Conservation (phyloP, 2,329 filamentous ascomycete genomes). For the Verticillium alfalfae region DNA sequence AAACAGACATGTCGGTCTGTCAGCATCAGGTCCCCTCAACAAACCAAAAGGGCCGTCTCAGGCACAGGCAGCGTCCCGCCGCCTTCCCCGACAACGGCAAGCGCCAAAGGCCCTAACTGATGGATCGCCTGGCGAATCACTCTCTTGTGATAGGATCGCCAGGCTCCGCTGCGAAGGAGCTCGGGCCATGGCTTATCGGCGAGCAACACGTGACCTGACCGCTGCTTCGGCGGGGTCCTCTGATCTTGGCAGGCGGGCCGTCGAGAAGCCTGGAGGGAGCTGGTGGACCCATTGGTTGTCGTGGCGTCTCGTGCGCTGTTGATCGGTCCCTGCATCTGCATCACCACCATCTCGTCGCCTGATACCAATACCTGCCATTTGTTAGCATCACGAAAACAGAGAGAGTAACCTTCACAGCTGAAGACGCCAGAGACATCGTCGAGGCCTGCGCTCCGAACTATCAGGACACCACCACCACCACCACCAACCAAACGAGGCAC, state of each 20-base stretch:
- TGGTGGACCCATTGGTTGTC: neutral
- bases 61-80: neutral
- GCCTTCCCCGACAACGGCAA: neutral
- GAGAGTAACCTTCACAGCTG: neutral
- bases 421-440: neutral
- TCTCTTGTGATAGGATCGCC: neutral
- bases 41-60: neutral
- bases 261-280: neutral
- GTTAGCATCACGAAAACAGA: neutral
- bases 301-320: neutral
- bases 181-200: neutral
- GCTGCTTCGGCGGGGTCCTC: neutral
- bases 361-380: neutral
- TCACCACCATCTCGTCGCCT: neutral
- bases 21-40: slow-evolving; percentile 1
- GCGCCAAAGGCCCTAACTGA: neutral
- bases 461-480: neutral
- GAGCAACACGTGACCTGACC: neutral
- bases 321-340: neutral
- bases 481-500: neutral
- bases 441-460: neutral
- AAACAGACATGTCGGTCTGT: neutral
- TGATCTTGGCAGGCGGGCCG: neutral
- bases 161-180: neutral
- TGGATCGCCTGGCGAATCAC: neutral